Evolutionary conservation across 352 stramenopile species (phyloP).

Genomic region (Peronospora belbahrii): DNA sequence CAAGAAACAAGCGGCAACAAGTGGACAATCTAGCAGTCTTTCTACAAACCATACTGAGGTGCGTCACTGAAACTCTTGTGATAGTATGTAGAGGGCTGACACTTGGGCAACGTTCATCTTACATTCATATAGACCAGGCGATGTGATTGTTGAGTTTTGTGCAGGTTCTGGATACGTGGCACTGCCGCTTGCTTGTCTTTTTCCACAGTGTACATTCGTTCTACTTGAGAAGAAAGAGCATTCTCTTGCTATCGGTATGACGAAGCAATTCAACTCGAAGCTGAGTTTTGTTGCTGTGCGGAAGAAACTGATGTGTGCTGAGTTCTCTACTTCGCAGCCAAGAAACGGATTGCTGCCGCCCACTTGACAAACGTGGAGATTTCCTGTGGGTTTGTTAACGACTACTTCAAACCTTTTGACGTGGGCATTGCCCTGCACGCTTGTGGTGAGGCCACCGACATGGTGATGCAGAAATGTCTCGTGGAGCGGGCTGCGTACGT

Average conservation of each 20-base stretch:
- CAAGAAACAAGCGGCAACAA: conserved; percentile 65
- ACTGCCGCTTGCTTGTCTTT: conserved; percentile 64
- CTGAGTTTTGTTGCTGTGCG: neutral
- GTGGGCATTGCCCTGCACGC: conserved; percentile 76
- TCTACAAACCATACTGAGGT: conserved; percentile 54
- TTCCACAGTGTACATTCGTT: conserved; percentile 66
- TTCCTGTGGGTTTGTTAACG: conserved; percentile 70
- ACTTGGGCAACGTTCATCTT: too few species aligned
- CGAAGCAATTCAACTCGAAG: neutral
- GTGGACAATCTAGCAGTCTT: conserved; percentile 76
- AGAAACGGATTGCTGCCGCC: conserved; percentile 54
- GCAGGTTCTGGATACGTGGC: conserved; percentile 70
- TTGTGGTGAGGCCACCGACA: conserved; percentile 76
- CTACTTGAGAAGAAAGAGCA: conserved; percentile 71
- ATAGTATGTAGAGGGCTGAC: neutral
- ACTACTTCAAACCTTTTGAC: conserved; percentile 58
- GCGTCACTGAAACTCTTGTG: neutral
- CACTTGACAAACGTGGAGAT: conserved; percentile 62
- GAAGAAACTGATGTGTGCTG: neutral
- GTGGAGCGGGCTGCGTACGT: conserved; percentile 53
- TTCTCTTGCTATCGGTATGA: conserved; percentile 64
- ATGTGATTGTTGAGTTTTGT: conserved; percentile 80
- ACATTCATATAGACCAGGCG: conserved; percentile 34
- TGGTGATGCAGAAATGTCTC: conserved; percentile 74
- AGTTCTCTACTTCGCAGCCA: conserved; percentile 19